Evolutionary conservation across 441 rosid genomes (phyloP).

Genomic region (Aquilaria agallochum): DNA sequence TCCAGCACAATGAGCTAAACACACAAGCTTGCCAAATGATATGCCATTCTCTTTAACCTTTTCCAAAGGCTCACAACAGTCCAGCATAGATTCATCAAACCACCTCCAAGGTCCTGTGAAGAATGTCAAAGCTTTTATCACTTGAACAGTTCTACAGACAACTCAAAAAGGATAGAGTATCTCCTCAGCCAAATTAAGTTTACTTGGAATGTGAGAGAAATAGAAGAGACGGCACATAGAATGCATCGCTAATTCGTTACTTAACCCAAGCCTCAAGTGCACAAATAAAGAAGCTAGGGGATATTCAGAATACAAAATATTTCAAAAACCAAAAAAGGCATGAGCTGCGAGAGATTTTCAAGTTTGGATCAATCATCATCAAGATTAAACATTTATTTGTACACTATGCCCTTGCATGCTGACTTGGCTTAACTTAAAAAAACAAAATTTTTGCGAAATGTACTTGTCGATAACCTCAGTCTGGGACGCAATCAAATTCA

Average conservation of each 20-base stretch:
- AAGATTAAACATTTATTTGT: no score
- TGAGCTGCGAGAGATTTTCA: no score
- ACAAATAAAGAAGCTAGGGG: no score
- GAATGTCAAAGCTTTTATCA: slow-evolving; percentile 9
- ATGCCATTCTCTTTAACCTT: slow-evolving; percentile 77
- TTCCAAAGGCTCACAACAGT: slow-evolving; percentile 89
- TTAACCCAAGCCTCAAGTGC: no score
- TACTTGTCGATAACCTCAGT: background rate
- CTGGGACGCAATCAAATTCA: background rate
- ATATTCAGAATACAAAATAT: no score
- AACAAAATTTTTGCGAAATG: background rate
- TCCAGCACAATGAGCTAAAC: slow-evolving; percentile 86
- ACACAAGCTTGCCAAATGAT: slow-evolving; percentile 83
- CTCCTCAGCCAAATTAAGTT: background rate
- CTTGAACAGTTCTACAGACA: background rate
- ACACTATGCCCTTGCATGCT: no score
- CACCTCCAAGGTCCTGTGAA: slow-evolving; percentile 96
- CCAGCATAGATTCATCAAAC: slow-evolving; percentile 96
- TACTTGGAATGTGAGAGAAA: no score
- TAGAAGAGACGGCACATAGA: no score
- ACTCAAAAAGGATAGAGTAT: background rate
- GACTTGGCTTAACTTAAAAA: no score
- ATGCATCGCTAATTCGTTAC: no score
- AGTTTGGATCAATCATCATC: no score
- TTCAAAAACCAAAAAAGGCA: no score